phyloP scores from a whole-genome alignment of 768 basidiomycete species.

The Pleurotus salmoneostramineus region DNA sequence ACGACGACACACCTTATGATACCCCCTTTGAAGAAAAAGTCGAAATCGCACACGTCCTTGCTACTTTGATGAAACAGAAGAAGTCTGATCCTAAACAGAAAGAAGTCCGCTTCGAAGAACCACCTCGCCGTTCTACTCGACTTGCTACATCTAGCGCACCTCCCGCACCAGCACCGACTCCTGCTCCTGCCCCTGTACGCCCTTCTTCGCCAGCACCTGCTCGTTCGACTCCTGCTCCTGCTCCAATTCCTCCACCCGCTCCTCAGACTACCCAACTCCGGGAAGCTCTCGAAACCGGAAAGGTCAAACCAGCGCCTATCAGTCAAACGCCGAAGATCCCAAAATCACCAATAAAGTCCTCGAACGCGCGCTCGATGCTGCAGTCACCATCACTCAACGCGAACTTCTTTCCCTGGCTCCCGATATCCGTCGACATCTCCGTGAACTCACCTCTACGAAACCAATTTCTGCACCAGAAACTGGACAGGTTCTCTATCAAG shows the following conservation, averaged over 20 bases:
- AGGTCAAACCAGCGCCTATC: conserved; percentile 11
- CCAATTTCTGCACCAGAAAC: neutral
- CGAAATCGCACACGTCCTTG: too few relatives aligned
- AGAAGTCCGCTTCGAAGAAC: neutral
- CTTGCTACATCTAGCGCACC: neutral
- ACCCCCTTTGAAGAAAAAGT: too few relatives aligned
- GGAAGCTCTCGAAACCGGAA: conserved; percentile 7
- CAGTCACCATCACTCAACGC: conserved; percentile 15
- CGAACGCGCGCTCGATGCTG: conserved; percentile 11
- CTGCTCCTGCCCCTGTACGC: too few relatives aligned
- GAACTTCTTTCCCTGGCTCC: conserved; percentile 17
- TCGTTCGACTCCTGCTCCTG: neutral
- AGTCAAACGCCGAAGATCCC: conserved; percentile 18
- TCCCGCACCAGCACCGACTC: neutral
- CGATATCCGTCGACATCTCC: conserved; percentile 13
- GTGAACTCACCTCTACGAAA: conserved; percentile 14
- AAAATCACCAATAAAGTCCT: conserved; percentile 11
- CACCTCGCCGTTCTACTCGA: neutral
- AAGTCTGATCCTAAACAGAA: too few relatives aligned
- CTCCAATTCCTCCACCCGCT: neutral
- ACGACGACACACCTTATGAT: too few relatives aligned
- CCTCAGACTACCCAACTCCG: neutral
- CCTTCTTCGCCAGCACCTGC: too few relatives aligned
- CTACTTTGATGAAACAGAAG: too few relatives aligned
- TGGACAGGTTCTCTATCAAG: neutral